phyloP scores from a whole-genome alignment of 192 early-diverging fungal species.

The Jimgerdemannia lactiflua region DNA sequence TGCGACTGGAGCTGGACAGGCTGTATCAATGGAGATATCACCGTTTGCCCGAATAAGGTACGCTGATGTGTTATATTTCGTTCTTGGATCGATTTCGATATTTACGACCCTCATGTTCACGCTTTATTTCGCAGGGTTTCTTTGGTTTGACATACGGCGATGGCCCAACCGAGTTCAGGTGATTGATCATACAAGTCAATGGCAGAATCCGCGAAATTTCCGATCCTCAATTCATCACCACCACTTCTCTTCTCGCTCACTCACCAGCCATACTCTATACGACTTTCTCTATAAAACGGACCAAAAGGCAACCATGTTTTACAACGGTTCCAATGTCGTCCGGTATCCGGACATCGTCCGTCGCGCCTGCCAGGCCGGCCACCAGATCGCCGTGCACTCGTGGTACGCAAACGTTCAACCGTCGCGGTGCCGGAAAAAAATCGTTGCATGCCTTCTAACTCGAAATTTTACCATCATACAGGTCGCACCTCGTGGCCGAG shows the following conservation, averaged over 20 bases:
- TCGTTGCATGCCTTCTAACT: no score
- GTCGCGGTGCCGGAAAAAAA: no score
- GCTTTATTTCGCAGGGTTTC: constrained; percentile 20
- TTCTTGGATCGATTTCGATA: no score
- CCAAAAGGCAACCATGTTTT: constrained; percentile 53
- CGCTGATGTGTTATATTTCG: no score
- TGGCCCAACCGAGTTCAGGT: constrained; percentile 36
- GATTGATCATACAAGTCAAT: no score
- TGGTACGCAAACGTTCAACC: constrained; percentile 21
- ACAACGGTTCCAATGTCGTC: constrained; percentile 50
- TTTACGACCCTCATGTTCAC: no score
- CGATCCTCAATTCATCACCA: no score
- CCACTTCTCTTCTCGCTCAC: constrained; percentile 20
- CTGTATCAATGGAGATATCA: constrained; percentile 44
- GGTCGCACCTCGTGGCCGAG: constrained; percentile 61
- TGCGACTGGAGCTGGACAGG: constrained; percentile 50
- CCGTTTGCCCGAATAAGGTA: constrained; percentile 22
- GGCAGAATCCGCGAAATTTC: no score
- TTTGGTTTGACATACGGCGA: constrained; percentile 61
- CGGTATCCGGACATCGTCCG: constrained; percentile 34
- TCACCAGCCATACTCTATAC: constrained; percentile 18
- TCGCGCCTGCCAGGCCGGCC: constrained; percentile 37
- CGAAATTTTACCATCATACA: no score
- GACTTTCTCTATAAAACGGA: constrained; percentile 34
- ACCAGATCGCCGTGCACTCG: constrained; percentile 39